Base-by-base conservation (phyloP, 2,329 filamentous ascomycete genomes). In the Fusarium kyushuense region DNA sequence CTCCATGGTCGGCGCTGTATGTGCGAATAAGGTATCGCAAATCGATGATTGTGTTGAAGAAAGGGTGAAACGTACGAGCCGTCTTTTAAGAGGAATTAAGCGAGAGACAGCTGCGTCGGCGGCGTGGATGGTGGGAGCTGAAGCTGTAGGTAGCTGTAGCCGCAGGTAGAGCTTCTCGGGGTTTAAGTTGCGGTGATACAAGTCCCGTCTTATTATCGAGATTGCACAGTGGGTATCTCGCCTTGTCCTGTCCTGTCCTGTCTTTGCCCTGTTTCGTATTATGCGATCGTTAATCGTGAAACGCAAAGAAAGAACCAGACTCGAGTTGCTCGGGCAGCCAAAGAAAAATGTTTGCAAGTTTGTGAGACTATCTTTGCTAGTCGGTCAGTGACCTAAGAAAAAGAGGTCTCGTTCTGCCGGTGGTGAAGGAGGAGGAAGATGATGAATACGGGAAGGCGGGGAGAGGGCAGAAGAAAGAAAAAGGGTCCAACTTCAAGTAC, bases 1-100 rank as follows among this genome's bases (percentile, higher is more conserved):
- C 81, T 97, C 93, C 94, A 97, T 97, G 71, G 64, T 69, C 56
- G 58, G 36, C 57, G 57, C 21, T 63, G 46, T 43, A 49, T 54
- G 53, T 58, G 57, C 47, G 52, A 62, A 54, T n/a, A 36, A 45
- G 38, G 38, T 56, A 46, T 53, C 35, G 41, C 43, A 59, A 40
- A 51, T 57, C 36, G 49, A 45, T 45, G 56, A 58, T 60, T 19
- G 38, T 27, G 21, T 51, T 47, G 40, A 43, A 69, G 47, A 53
- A 63, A 58, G 45, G 62, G 33, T 32, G 51, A 63, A 61, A 65
- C 45, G 48, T 35, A 36, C 56, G 41, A 58, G 42, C 46, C 47
- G 60, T 29, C 33, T 65, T 23, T 65, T 19, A 33, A 32, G 48
- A 48, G 21, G 35, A 46, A 30, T 46, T 51, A 67, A 67, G 52